phyloP scores from a whole-genome alignment of 495 filamentous ascomycete species.

The Aspergillus baeticus region DNA sequence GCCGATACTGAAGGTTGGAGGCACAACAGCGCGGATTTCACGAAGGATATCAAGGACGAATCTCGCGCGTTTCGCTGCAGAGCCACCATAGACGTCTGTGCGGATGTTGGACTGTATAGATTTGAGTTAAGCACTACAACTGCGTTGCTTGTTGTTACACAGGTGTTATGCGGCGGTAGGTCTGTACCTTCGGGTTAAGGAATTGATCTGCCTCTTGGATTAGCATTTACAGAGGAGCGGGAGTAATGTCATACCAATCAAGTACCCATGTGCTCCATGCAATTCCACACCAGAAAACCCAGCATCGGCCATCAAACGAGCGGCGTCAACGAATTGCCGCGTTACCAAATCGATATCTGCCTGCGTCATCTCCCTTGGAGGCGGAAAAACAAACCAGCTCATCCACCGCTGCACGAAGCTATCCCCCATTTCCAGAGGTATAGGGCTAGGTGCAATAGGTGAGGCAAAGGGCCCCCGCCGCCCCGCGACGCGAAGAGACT shows the following conservation, averaged over 20 bases:
- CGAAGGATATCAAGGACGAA: conserved; percentile 49
- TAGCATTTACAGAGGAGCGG: conserved; percentile 1
- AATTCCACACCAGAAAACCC: conserved; percentile 58
- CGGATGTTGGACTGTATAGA: conserved; percentile 38
- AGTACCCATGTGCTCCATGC: conserved; percentile 60
- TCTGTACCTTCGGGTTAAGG: conserved; percentile 36
- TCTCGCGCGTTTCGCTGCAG: conserved; percentile 40
- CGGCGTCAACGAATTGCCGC: conserved; percentile 46
- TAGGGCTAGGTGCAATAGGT: conserved; percentile 46
- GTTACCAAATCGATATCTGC: conserved; percentile 50
- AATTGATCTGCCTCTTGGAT: conserved; percentile 35
- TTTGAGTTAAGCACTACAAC: neutral
- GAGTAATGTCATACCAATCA: conserved; percentile 41
- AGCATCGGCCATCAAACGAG: conserved; percentile 43
- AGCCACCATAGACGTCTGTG: conserved; percentile 50
- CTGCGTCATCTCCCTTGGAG: conserved; percentile 46
- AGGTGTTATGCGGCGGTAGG: neutral
- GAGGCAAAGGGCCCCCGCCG: conserved; percentile 42
- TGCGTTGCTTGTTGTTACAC: neutral
- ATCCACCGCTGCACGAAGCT: conserved; percentile 35
- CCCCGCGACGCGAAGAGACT: conserved; percentile 48
- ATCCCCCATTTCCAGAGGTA: conserved; percentile 40
- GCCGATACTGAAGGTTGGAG: conserved; percentile 51
- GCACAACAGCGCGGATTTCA: conserved; percentile 43
- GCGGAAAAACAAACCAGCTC: conserved; percentile 36